Evolutionary conservation across 192 early-diverging fungal species (phyloP), one percentile per base, ranked within the genome.

Genomic region (Geosiphon pyriformis): DNA sequence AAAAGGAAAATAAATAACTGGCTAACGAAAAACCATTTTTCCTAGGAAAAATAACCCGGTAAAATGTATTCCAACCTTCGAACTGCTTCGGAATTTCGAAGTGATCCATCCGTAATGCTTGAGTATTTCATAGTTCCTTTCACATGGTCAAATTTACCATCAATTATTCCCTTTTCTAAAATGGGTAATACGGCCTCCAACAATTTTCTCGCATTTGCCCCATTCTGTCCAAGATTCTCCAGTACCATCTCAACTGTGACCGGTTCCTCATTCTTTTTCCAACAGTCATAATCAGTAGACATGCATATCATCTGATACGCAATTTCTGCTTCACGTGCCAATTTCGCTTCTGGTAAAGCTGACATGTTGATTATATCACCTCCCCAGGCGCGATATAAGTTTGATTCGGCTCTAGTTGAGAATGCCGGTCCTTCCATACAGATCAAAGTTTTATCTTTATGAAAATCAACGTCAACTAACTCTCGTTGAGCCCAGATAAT

Each of bases 391-490:
- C 96, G 87, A 83, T 99, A 99, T 83, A 99, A 77, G 72, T 95
- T 81, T 4, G 94, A 96, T 78, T 99, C 97, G 31, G 95, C 95
- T 56, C 94, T 84, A 25, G 97, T 99, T 23, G 92, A 94, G 84
- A 99, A 99, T 10, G 90, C 89, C 52, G 97, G 95, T 23, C 97
- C 97, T 77, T 98, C 95, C 94, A 98, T 98, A 82, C 92, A 95
- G 31, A 99, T 82, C 18, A 89, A 83, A 1, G 94, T 97, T 74
- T 94, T 94, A 66, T 84, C 74, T 18, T 69, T 62, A 78, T 97
- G 95, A 51, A 96, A 75, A n/a, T 61, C 79, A 17, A 87, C 83
- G 12, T 78, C 75, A 10, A 74, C 46, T 3, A 68, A 55, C 22
- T 71, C 67, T 58, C 71, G 70, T 47, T 90, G 83, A 29, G 71